phyloP scores from a whole-genome alignment of 129 eudicot genomes.

The Cynara cardunculus region DNA sequence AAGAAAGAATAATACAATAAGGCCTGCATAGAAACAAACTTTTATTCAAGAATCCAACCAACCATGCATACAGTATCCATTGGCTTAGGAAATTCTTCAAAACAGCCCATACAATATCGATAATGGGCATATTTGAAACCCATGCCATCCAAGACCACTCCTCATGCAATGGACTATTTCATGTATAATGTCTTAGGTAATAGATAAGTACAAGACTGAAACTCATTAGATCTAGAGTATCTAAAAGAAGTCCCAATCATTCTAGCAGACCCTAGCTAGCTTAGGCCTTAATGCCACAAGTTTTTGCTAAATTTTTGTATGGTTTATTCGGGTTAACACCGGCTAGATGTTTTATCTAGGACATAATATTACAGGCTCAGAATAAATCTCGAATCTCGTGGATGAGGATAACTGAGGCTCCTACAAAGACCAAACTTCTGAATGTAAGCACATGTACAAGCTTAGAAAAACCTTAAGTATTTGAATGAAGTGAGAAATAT shows the following conservation, averaged over 20 bases:
- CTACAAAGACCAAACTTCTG: constrained; percentile 34
- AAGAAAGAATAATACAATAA: not conserved
- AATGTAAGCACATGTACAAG: not conserved
- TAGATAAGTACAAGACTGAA: not conserved
- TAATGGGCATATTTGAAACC: not conserved
- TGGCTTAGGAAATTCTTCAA: not conserved
- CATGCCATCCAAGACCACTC: not conserved
- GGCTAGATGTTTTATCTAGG: constrained; percentile 5
- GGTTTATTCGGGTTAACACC: not conserved
- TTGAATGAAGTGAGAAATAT: not conserved
- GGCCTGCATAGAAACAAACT: not conserved
- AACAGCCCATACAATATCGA: not conserved
- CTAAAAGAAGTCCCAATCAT: not conserved
- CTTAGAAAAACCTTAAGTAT: not conserved
- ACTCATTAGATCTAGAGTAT: not conserved
- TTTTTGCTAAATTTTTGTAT: not conserved
- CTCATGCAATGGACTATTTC: not conserved
- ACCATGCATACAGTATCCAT: not conserved
- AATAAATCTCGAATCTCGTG: constrained; percentile 50
- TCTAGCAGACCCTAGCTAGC: not conserved
- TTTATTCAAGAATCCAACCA: not conserved
- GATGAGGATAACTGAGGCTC: constrained; percentile 64
- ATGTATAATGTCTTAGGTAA: not conserved
- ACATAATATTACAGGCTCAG: constrained; percentile 30
- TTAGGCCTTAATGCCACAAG: not conserved